Percentiles rank a stretch among this genome's conserved stretches.
These are phyloP conservation scores for Colletotrichum tabaci DNA, from an alignment of 2,329 filamentous ascomycete species.

Conservation along the genomic window DNA sequence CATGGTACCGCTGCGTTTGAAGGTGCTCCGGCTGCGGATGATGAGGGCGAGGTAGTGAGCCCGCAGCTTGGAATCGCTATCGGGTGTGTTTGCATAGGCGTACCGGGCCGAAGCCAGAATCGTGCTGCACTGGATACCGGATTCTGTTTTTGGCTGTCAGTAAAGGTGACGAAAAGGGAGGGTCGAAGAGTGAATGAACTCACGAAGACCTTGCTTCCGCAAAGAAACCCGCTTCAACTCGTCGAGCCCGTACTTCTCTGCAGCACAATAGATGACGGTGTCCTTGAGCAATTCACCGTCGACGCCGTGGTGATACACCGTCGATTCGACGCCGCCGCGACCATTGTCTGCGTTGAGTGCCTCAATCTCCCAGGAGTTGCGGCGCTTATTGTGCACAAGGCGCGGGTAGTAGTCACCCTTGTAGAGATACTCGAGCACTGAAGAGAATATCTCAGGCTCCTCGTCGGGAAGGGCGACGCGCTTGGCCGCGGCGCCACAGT, in stretches of 20 bases:
- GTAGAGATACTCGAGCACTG: constrained; percentile 91
- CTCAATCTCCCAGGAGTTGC: constrained; percentile 87
- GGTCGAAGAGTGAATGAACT: constrained; percentile 49
- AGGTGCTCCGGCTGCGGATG: constrained; percentile 87
- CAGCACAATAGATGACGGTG: constrained; percentile 91
- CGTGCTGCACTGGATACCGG: constrained; percentile 85
- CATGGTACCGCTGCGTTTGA: constrained; percentile 96
- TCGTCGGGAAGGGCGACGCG: constrained; percentile 87
- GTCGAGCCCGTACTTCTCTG: constrained; percentile 85
- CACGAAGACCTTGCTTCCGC: constrained; percentile 89
- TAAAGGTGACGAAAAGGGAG: not conserved
- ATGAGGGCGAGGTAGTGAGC: constrained; percentile 94
- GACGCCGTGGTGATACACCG: constrained; percentile 76
- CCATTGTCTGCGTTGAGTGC: constrained; percentile 64
- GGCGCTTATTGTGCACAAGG: constrained; percentile 84
- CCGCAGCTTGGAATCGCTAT: constrained; percentile 90
- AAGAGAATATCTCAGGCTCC: constrained; percentile 91
- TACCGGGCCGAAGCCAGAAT: constrained; percentile 91
- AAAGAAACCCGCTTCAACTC: constrained; percentile 89
- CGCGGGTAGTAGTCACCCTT: constrained; percentile 94
- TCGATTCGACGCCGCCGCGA: constrained; percentile 70
- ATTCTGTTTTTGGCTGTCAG: constrained; percentile 62
- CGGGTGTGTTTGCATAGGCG: constrained; percentile 90
- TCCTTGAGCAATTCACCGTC: constrained; percentile 85
- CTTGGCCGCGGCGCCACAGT: constrained; percentile 65